Percentiles rank a stretch among this genome's conserved stretches.
Conservation (phyloP, 306 rosid genomes). For the Alnus glutinosa region DNA sequence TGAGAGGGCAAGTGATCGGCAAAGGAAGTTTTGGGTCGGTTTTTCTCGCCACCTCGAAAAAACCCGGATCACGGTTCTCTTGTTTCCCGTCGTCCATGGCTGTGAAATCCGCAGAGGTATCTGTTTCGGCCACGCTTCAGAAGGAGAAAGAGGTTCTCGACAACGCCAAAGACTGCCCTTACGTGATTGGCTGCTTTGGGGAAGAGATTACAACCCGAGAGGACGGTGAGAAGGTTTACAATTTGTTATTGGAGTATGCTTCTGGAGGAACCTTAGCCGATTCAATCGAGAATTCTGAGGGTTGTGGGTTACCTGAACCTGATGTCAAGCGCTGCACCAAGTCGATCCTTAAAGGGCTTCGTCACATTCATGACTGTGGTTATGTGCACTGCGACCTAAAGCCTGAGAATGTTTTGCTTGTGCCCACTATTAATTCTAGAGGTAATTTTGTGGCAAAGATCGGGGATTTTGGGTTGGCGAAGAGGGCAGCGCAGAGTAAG, state of each 20-base stretch:
- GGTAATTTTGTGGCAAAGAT: conserved; percentile 18
- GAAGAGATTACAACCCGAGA: conserved; percentile 16
- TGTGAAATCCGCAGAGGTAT: conserved; percentile 24
- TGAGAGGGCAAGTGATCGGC: conserved; percentile 18
- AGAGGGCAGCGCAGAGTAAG: background rate
- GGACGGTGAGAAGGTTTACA: conserved; percentile 20
- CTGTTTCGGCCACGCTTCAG: conserved; percentile 15
- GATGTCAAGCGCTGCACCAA: conserved; percentile 22
- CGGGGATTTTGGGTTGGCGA: conserved; percentile 30
- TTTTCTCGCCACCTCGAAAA: conserved; percentile 26
- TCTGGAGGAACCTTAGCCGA: conserved; percentile 26
- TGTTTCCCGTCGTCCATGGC: conserved; percentile 25
- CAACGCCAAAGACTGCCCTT: conserved; percentile 3
- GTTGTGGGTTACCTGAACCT: conserved; percentile 17
- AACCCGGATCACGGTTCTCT: background rate
- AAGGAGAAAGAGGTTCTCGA: conserved; percentile 20
- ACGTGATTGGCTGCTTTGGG: conserved; percentile 11
- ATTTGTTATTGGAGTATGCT: conserved; percentile 32
- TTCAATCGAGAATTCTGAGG: conserved; percentile 7
- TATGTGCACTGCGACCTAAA: conserved; percentile 35
- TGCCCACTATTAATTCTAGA: background rate
- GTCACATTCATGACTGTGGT: conserved; percentile 12
- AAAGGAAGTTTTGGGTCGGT: conserved; percentile 35
- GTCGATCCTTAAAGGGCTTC: conserved; percentile 24
- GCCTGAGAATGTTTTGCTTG: conserved; percentile 28